Base-by-base conservation (phyloP, 116 monocot species). In the Posidonia oceanica region DNA sequence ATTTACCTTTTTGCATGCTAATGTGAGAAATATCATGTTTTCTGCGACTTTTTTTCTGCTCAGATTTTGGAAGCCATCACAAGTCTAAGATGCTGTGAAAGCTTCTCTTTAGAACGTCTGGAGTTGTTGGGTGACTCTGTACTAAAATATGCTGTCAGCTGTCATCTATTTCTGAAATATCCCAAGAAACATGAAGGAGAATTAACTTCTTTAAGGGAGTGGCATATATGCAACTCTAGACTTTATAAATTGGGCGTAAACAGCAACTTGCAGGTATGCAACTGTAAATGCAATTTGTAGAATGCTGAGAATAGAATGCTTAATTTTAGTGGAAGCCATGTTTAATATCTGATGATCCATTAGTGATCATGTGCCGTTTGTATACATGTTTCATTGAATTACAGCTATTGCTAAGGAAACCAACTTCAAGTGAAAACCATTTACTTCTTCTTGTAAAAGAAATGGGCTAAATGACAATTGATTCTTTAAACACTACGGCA, bases 11-110 rank as follows among this genome's bases (percentile, higher is more conserved):
- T 29, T 29, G 29, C 29, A 29, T 29, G 29, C 29, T 29, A 29
- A 29, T 1, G 1, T 29, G 1, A 29, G 29, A 29, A 29, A 0
- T 29, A 29, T 29, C 29, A 29, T 29, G 29, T 29, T 0, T 29
- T 29, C 29, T 29, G 29, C 1, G 29, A 29, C 29, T 1, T 63
- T 10, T 29, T 66, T 44, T n/a, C 22, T 67, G 57, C 66, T 42
- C 66, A 91, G 95, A 95, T 95, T 62, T 71, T 95, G 75, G 95
- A 95, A 83, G 95, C 95, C 48, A 78, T 95, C 48, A 88, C 95
- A 37, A 88, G 91, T 64, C 38, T 71, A 56, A 77, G 91, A 86
- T 86, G 88, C 72, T 76, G 77, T 48, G 95, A 95, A 66, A 80
- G 81, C 63, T 95, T 95, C 75, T 91, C 86, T 52, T 54, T 86